These are phyloP conservation scores for Halenospora varia DNA, from an alignment of 495 filamentous ascomycete species.

Conservation along the genomic window DNA sequence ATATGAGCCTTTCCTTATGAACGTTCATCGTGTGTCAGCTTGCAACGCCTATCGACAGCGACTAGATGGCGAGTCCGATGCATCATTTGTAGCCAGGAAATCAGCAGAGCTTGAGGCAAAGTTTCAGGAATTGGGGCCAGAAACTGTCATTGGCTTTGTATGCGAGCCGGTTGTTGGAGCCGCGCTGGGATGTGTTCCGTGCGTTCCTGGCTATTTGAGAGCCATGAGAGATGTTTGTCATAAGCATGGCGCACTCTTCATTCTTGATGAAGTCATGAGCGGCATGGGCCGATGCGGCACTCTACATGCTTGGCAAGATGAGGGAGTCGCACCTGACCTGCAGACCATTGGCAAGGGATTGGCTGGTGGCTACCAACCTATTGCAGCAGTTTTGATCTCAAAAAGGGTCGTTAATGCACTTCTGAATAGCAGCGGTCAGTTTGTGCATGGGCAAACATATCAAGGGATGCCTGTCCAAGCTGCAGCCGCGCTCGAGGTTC, in stretches of 20 bases:
- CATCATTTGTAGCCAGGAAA: conserved; percentile 44
- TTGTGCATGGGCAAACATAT: conserved; percentile 59
- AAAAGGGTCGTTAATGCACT: conserved; percentile 50
- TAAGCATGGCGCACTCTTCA: conserved; percentile 61
- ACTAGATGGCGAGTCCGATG: conserved; percentile 38
- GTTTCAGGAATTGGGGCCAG: conserved; percentile 65
- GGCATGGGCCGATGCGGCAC: conserved; percentile 70
- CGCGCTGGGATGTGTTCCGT: conserved; percentile 58
- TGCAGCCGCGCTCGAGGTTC: conserved; percentile 57
- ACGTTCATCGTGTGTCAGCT: conserved; percentile 59
- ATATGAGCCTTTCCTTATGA: conserved; percentile 61
- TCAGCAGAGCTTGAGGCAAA: conserved; percentile 68
- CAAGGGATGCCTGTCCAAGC: conserved; percentile 57
- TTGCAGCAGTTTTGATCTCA: conserved; percentile 55
- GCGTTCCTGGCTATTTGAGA: conserved; percentile 59
- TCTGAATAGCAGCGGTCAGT: conserved; percentile 49
- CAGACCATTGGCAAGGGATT: conserved; percentile 67
- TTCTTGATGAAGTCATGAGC: conserved; percentile 78
- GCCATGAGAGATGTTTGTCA: conserved; percentile 60
- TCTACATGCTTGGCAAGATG: conserved; percentile 64
- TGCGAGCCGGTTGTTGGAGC: conserved; percentile 65
- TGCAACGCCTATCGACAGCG: conserved; percentile 65
- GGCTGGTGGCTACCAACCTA: conserved; percentile 56
- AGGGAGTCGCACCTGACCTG: conserved; percentile 60
- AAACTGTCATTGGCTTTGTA: conserved; percentile 73